Evolutionary conservation across 352 stramenopile species (phyloP).

Genomic region (Phytophthora europaea): DNA sequence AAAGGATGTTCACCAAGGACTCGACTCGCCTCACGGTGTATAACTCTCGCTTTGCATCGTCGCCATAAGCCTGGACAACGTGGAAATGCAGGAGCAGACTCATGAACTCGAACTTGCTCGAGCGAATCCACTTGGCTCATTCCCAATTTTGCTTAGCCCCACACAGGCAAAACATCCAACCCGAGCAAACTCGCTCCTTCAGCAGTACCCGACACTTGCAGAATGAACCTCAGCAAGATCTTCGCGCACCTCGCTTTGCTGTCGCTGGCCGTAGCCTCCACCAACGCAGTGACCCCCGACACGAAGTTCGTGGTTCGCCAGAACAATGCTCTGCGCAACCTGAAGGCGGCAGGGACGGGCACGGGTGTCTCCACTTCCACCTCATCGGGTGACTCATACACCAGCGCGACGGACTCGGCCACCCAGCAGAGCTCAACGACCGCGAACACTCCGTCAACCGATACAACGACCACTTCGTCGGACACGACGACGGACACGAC

Average conservation of each 20-base stretch:
- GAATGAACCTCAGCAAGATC: constrained; percentile 44
- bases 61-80: constrained; percentile 1
- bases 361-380: constrained; percentile 28
- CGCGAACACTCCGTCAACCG: constrained; percentile 17
- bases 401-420: constrained; percentile 16
- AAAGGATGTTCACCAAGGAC: constrained; percentile 29
- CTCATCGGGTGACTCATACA: constrained; percentile 30
- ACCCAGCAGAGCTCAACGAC: constrained; percentile 25
- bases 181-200: constrained; percentile 15
- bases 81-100: neutral
- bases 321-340: constrained; percentile 24
- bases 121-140: constrained; percentile 20
- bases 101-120: neutral
- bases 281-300: constrained; percentile 3
- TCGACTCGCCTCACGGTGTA: constrained; percentile 17
- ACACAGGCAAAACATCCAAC: constrained; percentile 19
- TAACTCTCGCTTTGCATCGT: constrained; percentile 3
- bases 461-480: constrained; percentile 22
- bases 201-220: constrained; percentile 25
- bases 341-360: constrained; percentile 26
- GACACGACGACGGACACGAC: constrained; percentile 19
- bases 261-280: constrained; percentile 26
- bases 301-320: constrained; percentile 12
- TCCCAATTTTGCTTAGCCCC: constrained; percentile 34
- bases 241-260: constrained; percentile 35